Evolutionary conservation across 441 rosid genomes (phyloP), one percentile per base, ranked within the genome.

Genomic region (Flueggea neowawraea): DNA sequence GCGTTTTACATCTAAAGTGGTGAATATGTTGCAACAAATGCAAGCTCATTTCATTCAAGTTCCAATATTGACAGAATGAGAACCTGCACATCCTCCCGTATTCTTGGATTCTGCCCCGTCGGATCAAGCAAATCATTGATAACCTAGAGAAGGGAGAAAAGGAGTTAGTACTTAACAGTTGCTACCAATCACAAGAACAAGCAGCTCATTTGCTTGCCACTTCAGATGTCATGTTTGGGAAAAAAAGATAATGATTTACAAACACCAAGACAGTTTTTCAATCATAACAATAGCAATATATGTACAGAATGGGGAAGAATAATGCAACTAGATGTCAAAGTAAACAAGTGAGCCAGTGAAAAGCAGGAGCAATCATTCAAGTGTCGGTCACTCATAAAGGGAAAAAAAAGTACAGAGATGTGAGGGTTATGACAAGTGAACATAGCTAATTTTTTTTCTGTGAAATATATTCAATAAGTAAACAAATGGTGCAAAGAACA

Each of bases 1-100:
- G 9, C 9, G 14, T 47, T 47, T 14, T 9, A 47, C 50, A 47
- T 47, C n/a, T 10, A 14, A 47, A 11, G 4, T 4, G 9, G 50
- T 47, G 5, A 47, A 47, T 36, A 36, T 36, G 41, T 36, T 36
- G 55, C 44, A 39, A 55, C 15, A 52, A 31, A 53, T 36, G 41
- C 41, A 36, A 36, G 41, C 41, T 36, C 0, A 36, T 5, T 36
- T 36, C 41, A 36, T 22, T 22, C 41, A 8, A 5, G 9, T 60
- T 16, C 16, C 22, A 9, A 28, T 8, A 54, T 13, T 7, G 14
- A 16, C 32, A 51, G 53, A 44, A 17, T 8, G 43, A 55, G 48
- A 61, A 87, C 93, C 89, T 87, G 88, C 16, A 79, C 60, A 66
- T 87, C 93, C 70, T 87, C 90, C 58, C 93, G 69, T 66, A 87